Base-by-base conservation (phyloP, 2,329 filamentous ascomycete genomes). In the Teratosphaeria zuluensis region DNA sequence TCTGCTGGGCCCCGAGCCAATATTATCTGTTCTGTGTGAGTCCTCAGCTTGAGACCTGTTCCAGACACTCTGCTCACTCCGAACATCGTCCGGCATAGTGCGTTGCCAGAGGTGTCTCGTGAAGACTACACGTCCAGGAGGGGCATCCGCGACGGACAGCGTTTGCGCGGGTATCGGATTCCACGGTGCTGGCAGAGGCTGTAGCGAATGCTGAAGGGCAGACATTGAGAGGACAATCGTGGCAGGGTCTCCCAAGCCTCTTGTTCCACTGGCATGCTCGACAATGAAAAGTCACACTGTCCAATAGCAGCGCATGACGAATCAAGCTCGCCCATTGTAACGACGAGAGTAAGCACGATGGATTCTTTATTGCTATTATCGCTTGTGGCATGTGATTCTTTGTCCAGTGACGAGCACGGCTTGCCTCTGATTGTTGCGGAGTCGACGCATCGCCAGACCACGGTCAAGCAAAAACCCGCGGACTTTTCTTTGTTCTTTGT, bases 81-180 rank as follows among this genome's bases (percentile, higher is more conserved):
- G 59, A 62, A 59, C 60, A 53, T 59, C 64, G 61, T 67, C 68
- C 61, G 68, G 65, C 70, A 72, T 72, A 61, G 62, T 72, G 68
- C 69, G 66, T 66, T 71, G 68, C 69, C 70, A 72, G 65, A 72
- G 64, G 57, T 72, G 68, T 69, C 71, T 69, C 54, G 70, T 72
- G 62, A 71, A 72, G 64, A 71, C 62, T 63, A 72, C 68, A 55
- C 61, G 68, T 31, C 64, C 64, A 52, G 65, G 56, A 48, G 42
- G n/a, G 16, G 16, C 42, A 48, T 66, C 68, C 66, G 64, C 58
- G 56, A 64, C 55, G 56, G 58, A 59, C 63, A 58, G 67, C 64
- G 66, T 65, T 65, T 66, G 67, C 60, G 62, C 51, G 54, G 51
- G 28, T 38, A 59, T 53, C 53, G 58, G 54, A 30, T 42, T 48